phyloP scores from a whole-genome alignment of 1,139 yeast species.

The Saccharomyces hybrid region DNA sequence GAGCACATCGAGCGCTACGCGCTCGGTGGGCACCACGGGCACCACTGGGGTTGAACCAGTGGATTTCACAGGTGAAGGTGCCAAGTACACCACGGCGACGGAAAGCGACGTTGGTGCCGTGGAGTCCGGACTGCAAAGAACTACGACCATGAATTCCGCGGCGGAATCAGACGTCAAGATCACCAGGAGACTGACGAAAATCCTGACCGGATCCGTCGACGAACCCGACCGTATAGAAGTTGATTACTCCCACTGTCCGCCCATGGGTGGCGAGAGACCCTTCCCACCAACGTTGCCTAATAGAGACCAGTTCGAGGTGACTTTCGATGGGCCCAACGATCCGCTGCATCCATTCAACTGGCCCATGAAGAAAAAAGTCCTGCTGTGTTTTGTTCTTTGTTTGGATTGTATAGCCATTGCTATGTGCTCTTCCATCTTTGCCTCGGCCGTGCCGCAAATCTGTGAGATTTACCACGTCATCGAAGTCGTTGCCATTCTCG shows the following conservation, averaged over 20 bases:
- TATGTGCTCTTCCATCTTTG: constrained; percentile 59
- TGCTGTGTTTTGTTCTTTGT: constrained; percentile 38
- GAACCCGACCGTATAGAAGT: constrained; percentile 24
- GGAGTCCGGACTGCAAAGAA: constrained; percentile 5
- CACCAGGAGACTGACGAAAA: constrained; percentile 28
- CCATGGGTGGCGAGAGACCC: constrained; percentile 52
- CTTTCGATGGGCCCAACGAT: constrained; percentile 54
- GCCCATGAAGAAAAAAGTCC: constrained; percentile 38
- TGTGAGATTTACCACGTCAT: constrained; percentile 44
- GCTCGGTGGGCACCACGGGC: neutral
- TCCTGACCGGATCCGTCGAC: constrained; percentile 33
- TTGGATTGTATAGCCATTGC: constrained; percentile 41
- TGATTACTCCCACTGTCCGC: constrained; percentile 35
- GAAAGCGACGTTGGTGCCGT: neutral
- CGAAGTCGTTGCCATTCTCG: constrained; percentile 50
- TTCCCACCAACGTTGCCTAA: constrained; percentile 49
- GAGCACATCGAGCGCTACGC: neutral
- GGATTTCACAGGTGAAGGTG: constrained; percentile 1
- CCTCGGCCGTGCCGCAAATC: constrained; percentile 43
- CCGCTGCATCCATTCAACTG: constrained; percentile 60
- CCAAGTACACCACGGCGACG: constrained; percentile 1
- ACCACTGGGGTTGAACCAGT: neutral
- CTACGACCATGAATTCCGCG: constrained; percentile 18
- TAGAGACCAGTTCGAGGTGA: constrained; percentile 44
- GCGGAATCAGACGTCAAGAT: constrained; percentile 23